Conservation (phyloP, 2,329 filamentous ascomycete genomes). For the Xylariaceae sp. region DNA sequence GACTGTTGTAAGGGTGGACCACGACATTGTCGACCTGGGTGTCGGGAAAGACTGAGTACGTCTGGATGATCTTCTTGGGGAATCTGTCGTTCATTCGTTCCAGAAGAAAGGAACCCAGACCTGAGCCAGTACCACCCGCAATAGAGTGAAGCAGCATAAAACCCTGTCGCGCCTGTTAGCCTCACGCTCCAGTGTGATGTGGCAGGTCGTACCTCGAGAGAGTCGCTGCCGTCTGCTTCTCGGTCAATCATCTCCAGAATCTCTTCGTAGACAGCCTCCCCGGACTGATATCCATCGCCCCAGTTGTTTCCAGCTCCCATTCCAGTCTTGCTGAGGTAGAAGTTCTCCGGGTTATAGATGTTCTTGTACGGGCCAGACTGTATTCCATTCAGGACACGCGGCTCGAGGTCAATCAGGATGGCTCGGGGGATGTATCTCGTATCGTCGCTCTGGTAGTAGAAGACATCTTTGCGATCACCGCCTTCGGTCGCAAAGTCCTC, state of each 20-base stretch:
- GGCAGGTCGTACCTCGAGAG: constrained; percentile 60
- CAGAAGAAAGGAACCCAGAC: constrained; percentile 88
- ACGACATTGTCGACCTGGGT: constrained; percentile 84
- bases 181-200: background rate
- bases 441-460: constrained; percentile 99
- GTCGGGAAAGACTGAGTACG: constrained; percentile 96
- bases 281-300: constrained; percentile 92
- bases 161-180: constrained; percentile 43
- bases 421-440: constrained; percentile 96
- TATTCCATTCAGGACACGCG: constrained; percentile 85
- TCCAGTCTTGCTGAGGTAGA: constrained; percentile 91
- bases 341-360: constrained; percentile 99
- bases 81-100: constrained; percentile 96
- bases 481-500: constrained; percentile 97
- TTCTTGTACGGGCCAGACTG: constrained; percentile 93
- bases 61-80: constrained; percentile 98
- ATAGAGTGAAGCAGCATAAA: constrained; percentile 99
- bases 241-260: constrained; percentile 99
- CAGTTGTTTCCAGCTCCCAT: constrained; percentile 96
- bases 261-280: constrained; percentile 87
- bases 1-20: constrained; percentile 95
- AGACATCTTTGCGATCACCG: constrained; percentile 96
- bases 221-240: constrained; percentile 96
- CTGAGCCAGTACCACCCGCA: constrained; percentile 91
- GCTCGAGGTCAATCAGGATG: constrained; percentile 91